A percentile compares a stretch with the other conserved stretches of the same genome.
Evolutionary conservation across 352 stramenopile genomes (phyloP).

Genomic region (Peronospora belbahrii): DNA sequence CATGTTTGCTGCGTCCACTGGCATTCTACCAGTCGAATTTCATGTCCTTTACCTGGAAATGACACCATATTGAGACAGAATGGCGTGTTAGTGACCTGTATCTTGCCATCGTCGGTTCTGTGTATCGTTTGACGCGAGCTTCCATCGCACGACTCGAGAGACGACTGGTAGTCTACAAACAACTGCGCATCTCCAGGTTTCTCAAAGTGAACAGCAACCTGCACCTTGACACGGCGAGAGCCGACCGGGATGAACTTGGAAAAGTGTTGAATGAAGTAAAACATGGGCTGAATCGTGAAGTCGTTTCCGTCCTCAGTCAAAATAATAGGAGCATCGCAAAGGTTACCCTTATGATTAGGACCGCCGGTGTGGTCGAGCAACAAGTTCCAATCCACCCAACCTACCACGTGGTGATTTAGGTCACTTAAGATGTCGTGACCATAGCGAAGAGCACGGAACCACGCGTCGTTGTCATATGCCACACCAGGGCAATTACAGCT

Average conservation of each 20-base stretch:
- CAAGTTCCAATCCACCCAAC: slow-evolving; percentile 92
- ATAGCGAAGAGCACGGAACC: slow-evolving; percentile 83
- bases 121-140: slow-evolving; percentile 57
- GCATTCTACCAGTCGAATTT: slow-evolving; percentile 62
- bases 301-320: slow-evolving; percentile 48
- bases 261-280: slow-evolving; percentile 89
- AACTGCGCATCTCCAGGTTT: slow-evolving; percentile 57
- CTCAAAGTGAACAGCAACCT: slow-evolving; percentile 40
- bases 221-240: slow-evolving; percentile 54
- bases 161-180: slow-evolving; percentile 50
- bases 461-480: slow-evolving; percentile 46
- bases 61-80: slow-evolving; percentile 53
- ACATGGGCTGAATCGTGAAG: slow-evolving; percentile 84
- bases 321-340: slow-evolving; percentile 76
- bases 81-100: slow-evolving; percentile 50
- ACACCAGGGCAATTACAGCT: slow-evolving; percentile 74
- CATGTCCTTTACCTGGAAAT: slow-evolving; percentile 42
- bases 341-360: slow-evolving; percentile 83
- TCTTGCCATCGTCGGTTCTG: slow-evolving; percentile 55
- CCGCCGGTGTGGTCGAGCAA: slow-evolving; percentile 81
- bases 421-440: slow-evolving; percentile 88
- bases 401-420: slow-evolving; percentile 80
- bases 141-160: slow-evolving; percentile 51
- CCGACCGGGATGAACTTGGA: slow-evolving; percentile 80
- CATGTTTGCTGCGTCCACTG: slow-evolving; percentile 58